Evolutionary conservation across 2,329 filamentous ascomycete species (phyloP).

Genomic region (Cladosporium oxysporum): DNA sequence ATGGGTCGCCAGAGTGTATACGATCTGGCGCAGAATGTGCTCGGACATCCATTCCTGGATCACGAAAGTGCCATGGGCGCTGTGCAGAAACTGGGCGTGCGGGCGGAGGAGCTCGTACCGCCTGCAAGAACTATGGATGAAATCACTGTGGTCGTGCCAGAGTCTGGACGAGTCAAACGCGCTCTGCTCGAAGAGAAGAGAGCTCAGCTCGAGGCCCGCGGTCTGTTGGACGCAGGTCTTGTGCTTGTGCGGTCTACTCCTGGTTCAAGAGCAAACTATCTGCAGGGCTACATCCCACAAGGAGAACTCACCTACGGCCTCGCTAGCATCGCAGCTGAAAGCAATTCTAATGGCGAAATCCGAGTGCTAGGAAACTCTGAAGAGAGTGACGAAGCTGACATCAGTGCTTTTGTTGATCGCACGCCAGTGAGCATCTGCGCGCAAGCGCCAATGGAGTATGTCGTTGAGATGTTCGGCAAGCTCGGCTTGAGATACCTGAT

Average conservation of each 20-base stretch:
- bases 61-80: slow-evolving; percentile 50
- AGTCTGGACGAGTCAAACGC: slow-evolving; percentile 48
- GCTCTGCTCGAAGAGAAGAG: background rate
- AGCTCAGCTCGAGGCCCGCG: background rate
- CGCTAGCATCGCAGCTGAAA: background rate
- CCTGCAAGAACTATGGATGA: slow-evolving; percentile 57
- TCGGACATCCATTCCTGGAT: slow-evolving; percentile 62
- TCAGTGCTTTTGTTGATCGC: slow-evolving; percentile 55
- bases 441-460: slow-evolving; percentile 59
- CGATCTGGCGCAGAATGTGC: slow-evolving; percentile 60
- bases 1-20: slow-evolving; percentile 58
- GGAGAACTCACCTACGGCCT: background rate
- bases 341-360: background rate
- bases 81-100: slow-evolving; percentile 42
- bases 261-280: background rate
- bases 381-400: slow-evolving; percentile 43
- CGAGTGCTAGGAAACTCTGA: slow-evolving; percentile 40
- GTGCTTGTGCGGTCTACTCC: background rate
- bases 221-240: background rate
- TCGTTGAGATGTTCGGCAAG: slow-evolving; percentile 62
- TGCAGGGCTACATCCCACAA: slow-evolving; percentile 1
- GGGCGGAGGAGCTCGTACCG: slow-evolving; percentile 53
- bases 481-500: slow-evolving; percentile 57
- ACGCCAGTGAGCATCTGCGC: slow-evolving; percentile 55
- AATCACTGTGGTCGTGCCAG: slow-evolving; percentile 54